Percentiles rank a stretch among this genome's conserved stretches.
These are phyloP conservation scores for Annulohypoxylon moriforme DNA, from an alignment of 495 filamentous ascomycete genomes.

Conservation along the genomic window DNA sequence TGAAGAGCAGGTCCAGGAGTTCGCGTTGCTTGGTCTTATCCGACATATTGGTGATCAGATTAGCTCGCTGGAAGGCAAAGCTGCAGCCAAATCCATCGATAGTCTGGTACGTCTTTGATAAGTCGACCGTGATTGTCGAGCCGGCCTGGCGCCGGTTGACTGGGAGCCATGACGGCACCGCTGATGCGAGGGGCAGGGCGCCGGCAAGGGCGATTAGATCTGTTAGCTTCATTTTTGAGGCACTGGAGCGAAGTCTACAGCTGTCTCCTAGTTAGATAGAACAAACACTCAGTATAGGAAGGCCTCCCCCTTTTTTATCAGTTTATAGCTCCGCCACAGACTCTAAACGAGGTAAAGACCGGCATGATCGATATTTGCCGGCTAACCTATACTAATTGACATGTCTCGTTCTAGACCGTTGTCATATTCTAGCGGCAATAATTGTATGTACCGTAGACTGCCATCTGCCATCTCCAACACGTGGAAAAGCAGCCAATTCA, in stretches of 20 bases:
- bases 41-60: conserved; percentile 61
- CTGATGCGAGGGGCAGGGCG: conserved; percentile 37
- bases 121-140: conserved; percentile 57
- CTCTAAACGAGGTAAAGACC: conserved; percentile 7
- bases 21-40: conserved; percentile 57
- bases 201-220: conserved; percentile 25
- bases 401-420: conserved; percentile 33
- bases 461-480: conserved; percentile 21
- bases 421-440: conserved; percentile 29
- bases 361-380: conserved; percentile 38
- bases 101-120: conserved; percentile 56
- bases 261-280: background rate
- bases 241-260: background rate
- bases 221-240: conserved; percentile 39
- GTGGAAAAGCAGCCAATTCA: conserved; percentile 31
- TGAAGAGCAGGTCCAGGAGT: conserved; percentile 65
- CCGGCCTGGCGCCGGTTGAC: conserved; percentile 42
- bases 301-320: conserved; percentile 21
- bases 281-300: background rate
- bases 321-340: background rate
- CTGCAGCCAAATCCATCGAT: conserved; percentile 66
- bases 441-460: conserved; percentile 17
- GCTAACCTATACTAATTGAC: conserved; percentile 23
- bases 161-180: conserved; percentile 36
- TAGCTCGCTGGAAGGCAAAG: conserved; percentile 66